Base-by-base conservation (phyloP, 106 monocot genomes). In the Dendrobium chrysotoxum region DNA sequence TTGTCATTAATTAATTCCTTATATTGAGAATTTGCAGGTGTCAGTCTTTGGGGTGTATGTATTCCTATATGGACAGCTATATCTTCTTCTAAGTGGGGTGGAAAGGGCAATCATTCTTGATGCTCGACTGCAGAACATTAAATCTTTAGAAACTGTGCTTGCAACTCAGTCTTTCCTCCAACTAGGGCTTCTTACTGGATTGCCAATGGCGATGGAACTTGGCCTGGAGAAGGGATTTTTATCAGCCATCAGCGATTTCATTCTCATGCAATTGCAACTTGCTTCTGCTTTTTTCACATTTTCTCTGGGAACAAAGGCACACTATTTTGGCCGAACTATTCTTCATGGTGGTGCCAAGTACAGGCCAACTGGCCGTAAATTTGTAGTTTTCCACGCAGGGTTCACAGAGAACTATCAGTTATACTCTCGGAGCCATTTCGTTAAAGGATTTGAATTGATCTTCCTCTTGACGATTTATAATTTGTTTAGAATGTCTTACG, bases 371-470 rank as follows among this genome's bases (percentile, higher is more conserved):
- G 94, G 94, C 7, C 87, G 89, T 7, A 90, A 85, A 79, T 94
- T 94, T 79, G 93, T 94, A 31, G 94, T 91, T 45, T 90, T 91
- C 66, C 95, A 92, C 79, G 88, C 90, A 73, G 90, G 88, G 44
- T 95, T 95, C 75, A 73, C 95, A 12, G 93, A 95, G 53, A 95
- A 96, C 61, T 93, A 96, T 77, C 88, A 90, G 67, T 75, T 96
- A 17, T 93, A 96, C 68, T 96, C 96, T 7, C 89, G 96, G 3
- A 96, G 96, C 78, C 96, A 96, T 79, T 96, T 96, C 72, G 90
- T 96, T 47, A 96, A 93, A 79, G 96, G 93, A 80, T 88, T 96
- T 73, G 95, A 96, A 72, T 53, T 96, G 78, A 67, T 88, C 44
- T 91, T 96, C 55, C 84, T 96, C 40, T 77, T 96, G 75, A 77